These are phyloP conservation scores for Physcomitrellopsis africana DNA, from an alignment of 225 moss, liverwort and hornwort genomes.

Conservation along the genomic window DNA sequence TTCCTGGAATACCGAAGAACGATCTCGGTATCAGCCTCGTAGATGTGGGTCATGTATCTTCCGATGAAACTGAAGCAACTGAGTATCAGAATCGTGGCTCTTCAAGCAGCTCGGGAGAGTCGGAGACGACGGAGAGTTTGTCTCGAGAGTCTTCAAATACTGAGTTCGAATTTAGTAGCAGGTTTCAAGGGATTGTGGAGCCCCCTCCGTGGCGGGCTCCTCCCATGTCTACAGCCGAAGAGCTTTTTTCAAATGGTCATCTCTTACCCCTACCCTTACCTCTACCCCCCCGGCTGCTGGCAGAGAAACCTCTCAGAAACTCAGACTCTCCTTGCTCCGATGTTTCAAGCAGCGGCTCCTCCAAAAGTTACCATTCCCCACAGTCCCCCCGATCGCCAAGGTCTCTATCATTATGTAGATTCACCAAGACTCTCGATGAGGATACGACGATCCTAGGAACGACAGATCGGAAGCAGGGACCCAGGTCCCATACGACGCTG, in stretches of 20 bases:
- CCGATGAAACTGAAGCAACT: slow-evolving; percentile 11
- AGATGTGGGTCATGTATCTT: background rate
- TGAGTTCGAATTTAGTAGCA: slow-evolving; percentile 28
- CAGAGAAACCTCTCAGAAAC: slow-evolving; percentile 19
- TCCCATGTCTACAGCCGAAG: slow-evolving; percentile 25
- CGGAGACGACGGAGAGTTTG: slow-evolving; percentile 19
- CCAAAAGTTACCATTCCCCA: slow-evolving; percentile 1
- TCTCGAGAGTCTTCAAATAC: slow-evolving; percentile 1
- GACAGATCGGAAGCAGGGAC: slow-evolving; percentile 16
- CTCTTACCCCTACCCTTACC: slow-evolving; percentile 15
- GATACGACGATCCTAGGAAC: slow-evolving; percentile 23
- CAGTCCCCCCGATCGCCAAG: background rate
- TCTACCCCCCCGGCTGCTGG: slow-evolving; percentile 34
- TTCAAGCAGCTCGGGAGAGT: slow-evolving; percentile 19
- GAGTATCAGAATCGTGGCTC: slow-evolving; percentile 8
- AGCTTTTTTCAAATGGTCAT: slow-evolving; percentile 33
- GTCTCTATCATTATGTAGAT: slow-evolving; percentile 15
- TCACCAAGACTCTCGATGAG: slow-evolving; percentile 9
- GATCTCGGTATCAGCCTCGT: slow-evolving; percentile 6
- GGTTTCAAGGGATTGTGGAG: slow-evolving; percentile 15
- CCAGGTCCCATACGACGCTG: slow-evolving; percentile 16
- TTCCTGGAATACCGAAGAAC: slow-evolving; percentile 30
- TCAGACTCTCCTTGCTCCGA: slow-evolving; percentile 24
- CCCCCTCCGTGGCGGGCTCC: slow-evolving; percentile 16
- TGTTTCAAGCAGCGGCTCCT: slow-evolving; percentile 24